These are phyloP conservation scores for Aegle marmelos DNA, from an alignment of 345 rosid species.

Conservation along the genomic window DNA sequence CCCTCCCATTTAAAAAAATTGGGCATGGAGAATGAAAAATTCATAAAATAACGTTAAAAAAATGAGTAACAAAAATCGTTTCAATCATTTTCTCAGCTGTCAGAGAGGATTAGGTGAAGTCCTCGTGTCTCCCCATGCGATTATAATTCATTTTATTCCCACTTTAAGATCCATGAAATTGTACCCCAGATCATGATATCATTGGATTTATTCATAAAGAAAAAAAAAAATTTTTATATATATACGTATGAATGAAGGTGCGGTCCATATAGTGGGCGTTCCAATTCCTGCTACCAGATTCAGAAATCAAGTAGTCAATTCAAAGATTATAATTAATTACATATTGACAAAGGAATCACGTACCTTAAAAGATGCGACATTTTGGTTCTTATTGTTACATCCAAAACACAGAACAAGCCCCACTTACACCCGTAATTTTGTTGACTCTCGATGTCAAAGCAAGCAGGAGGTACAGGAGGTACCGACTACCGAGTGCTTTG, in stretches of 20 bases:
- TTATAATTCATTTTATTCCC: no score
- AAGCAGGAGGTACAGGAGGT: not conserved
- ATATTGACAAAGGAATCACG: not conserved
- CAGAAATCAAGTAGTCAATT: not conserved
- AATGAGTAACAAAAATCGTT: no score
- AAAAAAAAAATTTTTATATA: no score
- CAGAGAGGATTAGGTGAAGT: no score
- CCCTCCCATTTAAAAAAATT: no score
- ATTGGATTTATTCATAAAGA: no score
- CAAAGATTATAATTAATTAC: not conserved
- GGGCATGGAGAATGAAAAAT: no score
- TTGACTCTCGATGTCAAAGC: not conserved
- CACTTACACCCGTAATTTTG: not conserved
- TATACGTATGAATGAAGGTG: not conserved
- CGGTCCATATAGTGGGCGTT: not conserved
- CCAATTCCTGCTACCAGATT: not conserved
- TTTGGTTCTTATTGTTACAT: not conserved
- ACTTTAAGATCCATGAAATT: no score
- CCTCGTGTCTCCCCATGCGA: no score
- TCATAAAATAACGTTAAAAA: no score
- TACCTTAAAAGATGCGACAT: not conserved
- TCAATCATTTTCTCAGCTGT: no score
- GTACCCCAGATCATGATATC: no score
- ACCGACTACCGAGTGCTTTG: not conserved
- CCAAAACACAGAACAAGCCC: not conserved